Percentiles rank a stretch among this genome's conserved stretches.
Conservation (phyloP, 1,139 yeast species). For the Candida albicans region DNA sequence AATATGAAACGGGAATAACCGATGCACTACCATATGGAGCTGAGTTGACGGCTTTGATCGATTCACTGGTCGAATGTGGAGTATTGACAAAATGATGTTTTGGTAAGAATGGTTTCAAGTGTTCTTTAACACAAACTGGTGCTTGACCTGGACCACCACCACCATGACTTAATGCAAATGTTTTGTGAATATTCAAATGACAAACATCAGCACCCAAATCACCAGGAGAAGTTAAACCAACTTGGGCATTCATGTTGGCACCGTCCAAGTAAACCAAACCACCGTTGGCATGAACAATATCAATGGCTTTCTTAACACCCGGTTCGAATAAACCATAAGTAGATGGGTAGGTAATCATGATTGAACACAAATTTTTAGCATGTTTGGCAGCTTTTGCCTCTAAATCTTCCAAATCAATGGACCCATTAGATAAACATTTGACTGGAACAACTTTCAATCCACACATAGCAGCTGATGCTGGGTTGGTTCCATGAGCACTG, state of each 20-base stretch:
- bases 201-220: slow-evolving; percentile 99
- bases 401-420: slow-evolving; percentile 78
- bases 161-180: slow-evolving; percentile 97
- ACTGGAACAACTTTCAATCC: slow-evolving; percentile 92
- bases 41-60: slow-evolving; percentile 79
- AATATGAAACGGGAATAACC: slow-evolving; percentile 88
- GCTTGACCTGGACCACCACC: slow-evolving; percentile 99
- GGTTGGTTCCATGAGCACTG: slow-evolving; percentile 97
- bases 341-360: slow-evolving; percentile 96
- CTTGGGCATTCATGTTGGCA: slow-evolving; percentile 99
- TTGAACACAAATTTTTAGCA: slow-evolving; percentile 72
- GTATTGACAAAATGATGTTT: slow-evolving; percentile 65
- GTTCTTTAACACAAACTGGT: slow-evolving; percentile 90
- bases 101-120: slow-evolving; percentile 82
- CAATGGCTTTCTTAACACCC: slow-evolving; percentile 80
- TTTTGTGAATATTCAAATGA: slow-evolving; percentile 93
- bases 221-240: slow-evolving; percentile 95
- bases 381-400: slow-evolving; percentile 71
- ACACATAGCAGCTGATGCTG: slow-evolving; percentile 98
- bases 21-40: slow-evolving; percentile 97
- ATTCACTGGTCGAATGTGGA: slow-evolving; percentile 52
- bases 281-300: slow-evolving; percentile 78
- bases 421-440: slow-evolving; percentile 82
- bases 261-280: slow-evolving; percentile 98
- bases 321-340: slow-evolving; percentile 97